A percentile compares a stretch with the other conserved stretches of the same genome.
phyloP scores from a whole-genome alignment of 1,284 basidiomycete genomes.

The Naganishia sp. region DNA sequence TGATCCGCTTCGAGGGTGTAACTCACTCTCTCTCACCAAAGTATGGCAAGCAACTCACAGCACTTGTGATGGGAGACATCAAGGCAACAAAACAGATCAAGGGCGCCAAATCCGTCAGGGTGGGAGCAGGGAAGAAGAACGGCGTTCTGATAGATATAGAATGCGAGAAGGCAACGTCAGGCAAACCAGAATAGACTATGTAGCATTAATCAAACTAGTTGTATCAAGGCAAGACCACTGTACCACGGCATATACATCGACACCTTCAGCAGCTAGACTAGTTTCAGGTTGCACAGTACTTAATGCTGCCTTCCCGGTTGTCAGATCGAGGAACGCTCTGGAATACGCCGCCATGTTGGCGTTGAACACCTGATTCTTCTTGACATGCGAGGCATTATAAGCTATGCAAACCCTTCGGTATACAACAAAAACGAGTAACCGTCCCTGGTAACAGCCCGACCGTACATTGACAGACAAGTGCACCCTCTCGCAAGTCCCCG shows the following conservation, averaged over 20 bases:
- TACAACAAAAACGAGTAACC: not conserved
- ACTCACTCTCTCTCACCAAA: constrained; percentile 19
- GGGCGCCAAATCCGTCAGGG: constrained; percentile 38
- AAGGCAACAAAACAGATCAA: constrained; percentile 23
- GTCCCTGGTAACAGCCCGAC: not conserved
- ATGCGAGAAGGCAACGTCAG: constrained; percentile 41
- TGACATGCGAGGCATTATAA: not conserved
- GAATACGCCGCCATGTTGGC: too few relatives aligned
- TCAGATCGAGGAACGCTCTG: too few relatives aligned
- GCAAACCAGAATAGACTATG: constrained; percentile 17
- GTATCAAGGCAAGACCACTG: not conserved
- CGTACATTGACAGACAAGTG: not conserved
- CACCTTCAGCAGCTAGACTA: too few relatives aligned
- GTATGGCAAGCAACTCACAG: constrained; percentile 48
- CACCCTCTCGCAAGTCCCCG: too few relatives aligned
- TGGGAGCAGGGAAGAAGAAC: constrained; percentile 38
- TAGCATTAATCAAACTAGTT: not conserved
- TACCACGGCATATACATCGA: not conserved
- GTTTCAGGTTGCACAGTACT: too few relatives aligned
- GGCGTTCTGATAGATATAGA: constrained; percentile 43
- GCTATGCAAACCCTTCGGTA: too few relatives aligned
- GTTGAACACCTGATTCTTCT: not conserved
- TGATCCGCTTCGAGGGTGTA: not conserved
- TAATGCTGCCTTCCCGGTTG: too few relatives aligned
- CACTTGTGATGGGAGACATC: constrained; percentile 47